Percentiles rank a stretch among this genome's conserved stretches.
Conservation (phyloP, 768 basidiomycete species). For the Leccinellum luteum region DNA sequence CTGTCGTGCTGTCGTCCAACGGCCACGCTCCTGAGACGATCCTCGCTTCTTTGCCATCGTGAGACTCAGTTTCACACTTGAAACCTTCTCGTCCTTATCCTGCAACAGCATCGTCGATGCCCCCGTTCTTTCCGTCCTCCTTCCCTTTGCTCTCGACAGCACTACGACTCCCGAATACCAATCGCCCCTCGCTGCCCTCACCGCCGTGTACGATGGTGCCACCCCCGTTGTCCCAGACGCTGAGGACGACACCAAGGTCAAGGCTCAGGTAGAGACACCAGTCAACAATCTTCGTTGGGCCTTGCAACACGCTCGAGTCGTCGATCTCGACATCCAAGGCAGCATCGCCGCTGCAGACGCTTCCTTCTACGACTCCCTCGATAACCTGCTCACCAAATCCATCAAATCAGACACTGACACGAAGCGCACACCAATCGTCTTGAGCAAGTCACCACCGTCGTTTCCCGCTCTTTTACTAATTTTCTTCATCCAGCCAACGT, state of each 20-base stretch:
- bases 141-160: slow-evolving; percentile 60
- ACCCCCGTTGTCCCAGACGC: slow-evolving; percentile 35
- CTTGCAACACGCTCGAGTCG: slow-evolving; percentile 54
- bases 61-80: slow-evolving; percentile 4
- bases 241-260: slow-evolving; percentile 16
- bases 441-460: slow-evolving; percentile 44
- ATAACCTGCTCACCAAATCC: slow-evolving; percentile 69
- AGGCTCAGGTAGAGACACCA: slow-evolving; percentile 35
- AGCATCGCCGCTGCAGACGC: slow-evolving; percentile 46
- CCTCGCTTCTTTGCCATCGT: slow-evolving; percentile 48
- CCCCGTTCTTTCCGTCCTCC: slow-evolving; percentile 53
- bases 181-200: slow-evolving; percentile 35
- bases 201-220: slow-evolving; percentile 52
- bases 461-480: not conserved
- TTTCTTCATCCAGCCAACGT: slow-evolving; percentile 56
- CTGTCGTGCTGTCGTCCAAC: slow-evolving; percentile 56
- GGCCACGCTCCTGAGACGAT: slow-evolving; percentile 34
- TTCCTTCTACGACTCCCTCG: slow-evolving; percentile 60
- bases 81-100: not conserved
- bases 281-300: slow-evolving; percentile 65
- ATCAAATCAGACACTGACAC: slow-evolving; percentile 28
- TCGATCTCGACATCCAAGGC: slow-evolving; percentile 69
- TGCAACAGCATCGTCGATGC: slow-evolving; percentile 21
- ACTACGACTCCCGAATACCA: slow-evolving; percentile 41
- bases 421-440: slow-evolving; percentile 55